Percentiles rank a stretch among this genome's conserved stretches.
phyloP scores from a whole-genome alignment of 2,329 filamentous ascomycete genomes.

The Tolypocladium album region DNA sequence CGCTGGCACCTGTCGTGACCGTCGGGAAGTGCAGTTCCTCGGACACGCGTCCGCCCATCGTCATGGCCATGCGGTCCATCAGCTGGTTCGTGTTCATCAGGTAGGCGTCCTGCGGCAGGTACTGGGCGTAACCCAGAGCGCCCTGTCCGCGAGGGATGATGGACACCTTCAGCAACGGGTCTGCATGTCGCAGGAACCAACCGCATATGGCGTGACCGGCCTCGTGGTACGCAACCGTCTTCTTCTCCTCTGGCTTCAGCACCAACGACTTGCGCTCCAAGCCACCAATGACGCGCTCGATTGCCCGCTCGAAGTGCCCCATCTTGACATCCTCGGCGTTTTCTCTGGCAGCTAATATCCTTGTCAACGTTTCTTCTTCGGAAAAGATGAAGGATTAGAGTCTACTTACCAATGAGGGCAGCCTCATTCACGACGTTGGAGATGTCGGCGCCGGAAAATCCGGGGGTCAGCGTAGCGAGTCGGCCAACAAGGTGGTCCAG shows the following conservation, averaged over 20 bases:
- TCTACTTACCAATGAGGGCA: slow-evolving; percentile 73
- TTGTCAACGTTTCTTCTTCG: slow-evolving; percentile 18
- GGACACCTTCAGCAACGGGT: slow-evolving; percentile 93
- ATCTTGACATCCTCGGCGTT: slow-evolving; percentile 75
- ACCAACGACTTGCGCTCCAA: slow-evolving; percentile 96
- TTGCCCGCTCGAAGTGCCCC: slow-evolving; percentile 91
- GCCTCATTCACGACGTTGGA: slow-evolving; percentile 98
- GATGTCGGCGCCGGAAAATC: slow-evolving; percentile 96
- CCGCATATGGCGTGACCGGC: slow-evolving; percentile 97
- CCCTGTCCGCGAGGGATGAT: slow-evolving; percentile 96
- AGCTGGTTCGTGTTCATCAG: slow-evolving; percentile 92
- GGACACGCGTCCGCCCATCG: slow-evolving; percentile 84
- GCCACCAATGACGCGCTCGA: slow-evolving; percentile 92
- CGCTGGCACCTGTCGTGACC: slow-evolving; percentile 86
- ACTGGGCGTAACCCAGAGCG: slow-evolving; percentile 91
- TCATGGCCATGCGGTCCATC: slow-evolving; percentile 99
- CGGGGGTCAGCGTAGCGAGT: slow-evolving; percentile 83
- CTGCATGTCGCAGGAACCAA: slow-evolving; percentile 95
- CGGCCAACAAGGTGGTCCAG: slow-evolving; percentile 79
- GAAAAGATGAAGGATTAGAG: too few species aligned
- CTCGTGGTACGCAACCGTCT: slow-evolving; percentile 94
- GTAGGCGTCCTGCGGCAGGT: slow-evolving; percentile 89
- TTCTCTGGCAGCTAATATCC: slow-evolving; percentile 60
- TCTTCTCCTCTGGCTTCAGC: slow-evolving; percentile 87
- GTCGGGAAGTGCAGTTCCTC: slow-evolving; percentile 96